Conservation (phyloP, 2,329 filamentous ascomycete species). For the Raffaelea ambrosiae region DNA sequence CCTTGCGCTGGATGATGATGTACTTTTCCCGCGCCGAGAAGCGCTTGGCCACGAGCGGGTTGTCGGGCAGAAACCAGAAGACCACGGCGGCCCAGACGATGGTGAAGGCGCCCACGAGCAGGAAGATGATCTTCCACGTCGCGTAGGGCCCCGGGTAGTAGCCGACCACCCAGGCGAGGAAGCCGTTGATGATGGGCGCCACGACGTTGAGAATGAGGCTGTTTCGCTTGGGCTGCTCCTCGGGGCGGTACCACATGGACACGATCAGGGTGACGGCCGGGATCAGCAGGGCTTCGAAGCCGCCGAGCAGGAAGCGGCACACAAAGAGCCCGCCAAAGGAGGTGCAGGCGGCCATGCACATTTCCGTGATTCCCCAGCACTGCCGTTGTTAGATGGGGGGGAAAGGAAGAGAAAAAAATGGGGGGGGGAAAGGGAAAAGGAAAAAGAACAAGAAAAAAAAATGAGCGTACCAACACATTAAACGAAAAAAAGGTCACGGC, state of each 20-base stretch:
- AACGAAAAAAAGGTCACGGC: conserved; percentile 11
- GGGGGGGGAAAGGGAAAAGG: too few relatives aligned
- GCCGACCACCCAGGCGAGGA: conserved; percentile 16
- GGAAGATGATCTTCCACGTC: conserved; percentile 19
- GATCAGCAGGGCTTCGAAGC: conserved; percentile 15
- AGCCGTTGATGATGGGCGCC: conserved; percentile 17
- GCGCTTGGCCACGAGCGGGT: conserved; percentile 14
- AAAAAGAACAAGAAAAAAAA: too few relatives aligned
- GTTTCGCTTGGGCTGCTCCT: conserved; percentile 18
- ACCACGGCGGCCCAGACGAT: conserved; percentile 15
- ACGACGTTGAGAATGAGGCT: conserved; percentile 18
- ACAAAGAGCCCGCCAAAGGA: conserved; percentile 13
- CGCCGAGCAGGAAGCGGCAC: conserved; percentile 16
- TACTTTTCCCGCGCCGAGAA: conserved; percentile 9
- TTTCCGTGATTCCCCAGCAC: conserved; percentile 14
- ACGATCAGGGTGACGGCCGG: conserved; percentile 15
- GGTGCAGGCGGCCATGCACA: conserved; percentile 15
- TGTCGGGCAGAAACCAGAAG: conserved; percentile 14
- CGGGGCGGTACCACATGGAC: conserved; percentile 16
- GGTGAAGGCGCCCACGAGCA: conserved; percentile 16
- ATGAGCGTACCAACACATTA: too few relatives aligned
- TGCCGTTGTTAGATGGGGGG: too few relatives aligned
- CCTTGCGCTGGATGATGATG: conserved; percentile 14
- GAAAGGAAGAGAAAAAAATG: too few relatives aligned
- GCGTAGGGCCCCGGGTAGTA: conserved; percentile 14